Evolutionary conservation across 177 flowering plant species (phyloP), one percentile per base, ranked within the genome.

Genomic region (Vitis hybrid): DNA sequence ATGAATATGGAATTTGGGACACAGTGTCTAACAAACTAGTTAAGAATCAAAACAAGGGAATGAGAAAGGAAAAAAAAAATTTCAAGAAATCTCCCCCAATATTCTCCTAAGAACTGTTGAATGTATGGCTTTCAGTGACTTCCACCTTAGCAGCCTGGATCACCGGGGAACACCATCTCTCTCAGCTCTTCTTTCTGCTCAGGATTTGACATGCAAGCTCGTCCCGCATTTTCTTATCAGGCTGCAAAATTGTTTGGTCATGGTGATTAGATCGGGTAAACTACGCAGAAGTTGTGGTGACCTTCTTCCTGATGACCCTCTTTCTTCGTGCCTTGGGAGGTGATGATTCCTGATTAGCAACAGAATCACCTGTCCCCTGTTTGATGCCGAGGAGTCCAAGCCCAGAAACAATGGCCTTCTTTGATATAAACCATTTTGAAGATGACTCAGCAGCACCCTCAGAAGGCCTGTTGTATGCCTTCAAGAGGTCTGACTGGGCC

Each of bases 371-470:
- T 59, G 70, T 81, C 5, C 85, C 84, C 69, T 95, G 91, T 70
- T 82, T 90, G 72, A 87, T 77, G 66, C 99, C 99, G 13, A 90
- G 87, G 55, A 90, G 88, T 4, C 97, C 97, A 52, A 92, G 91
- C 52, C 97, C 93, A 62, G 96, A 89, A 57, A 89, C 85, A 51
- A 93, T 55, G 6, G 96, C 77, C 58, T 87, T 91, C 82, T 88
- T 93, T 4, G 97, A 93, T 69, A 89, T 89, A 72, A 92, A 86
- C 99, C 99, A 90, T 62, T 83, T 91, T 21, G 97, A 83, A 77
- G 87, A 83, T 49, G 88, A 59, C 34, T 62, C 58, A 0, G 77
- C 66, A 32, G 32, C 83, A 15, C 79, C 73, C 65, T 82, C 88
- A 4, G 90, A 64, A 14, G 89, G 85, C 69, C 94, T 77, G 68